A percentile compares a stretch with the other conserved stretches of the same genome.
Conservation (phyloP, 2,329 filamentous ascomycete genomes). For the Fusarium sp. region DNA sequence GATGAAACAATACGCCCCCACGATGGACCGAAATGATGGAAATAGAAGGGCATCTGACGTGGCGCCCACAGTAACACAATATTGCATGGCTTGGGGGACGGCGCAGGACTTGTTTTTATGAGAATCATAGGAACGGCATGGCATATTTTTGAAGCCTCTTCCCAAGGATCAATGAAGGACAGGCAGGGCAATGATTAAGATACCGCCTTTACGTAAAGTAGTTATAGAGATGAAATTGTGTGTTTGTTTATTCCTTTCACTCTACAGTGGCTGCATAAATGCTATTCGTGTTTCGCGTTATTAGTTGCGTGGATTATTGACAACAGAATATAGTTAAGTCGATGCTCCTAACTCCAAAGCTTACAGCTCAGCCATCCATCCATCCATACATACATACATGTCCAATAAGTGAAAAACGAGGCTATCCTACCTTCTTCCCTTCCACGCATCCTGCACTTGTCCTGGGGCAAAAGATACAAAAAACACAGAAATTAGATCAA, state of each 20-base stretch:
- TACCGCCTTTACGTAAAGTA: slow-evolving; percentile 36
- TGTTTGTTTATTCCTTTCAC: slow-evolving; percentile 1
- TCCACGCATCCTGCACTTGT: not conserved
- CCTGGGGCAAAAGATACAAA: not conserved
- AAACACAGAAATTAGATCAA: not conserved
- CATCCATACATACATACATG: slow-evolving; percentile 6
- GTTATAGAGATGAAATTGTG: slow-evolving; percentile 42
- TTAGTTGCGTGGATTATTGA: not conserved
- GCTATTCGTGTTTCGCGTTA: not conserved
- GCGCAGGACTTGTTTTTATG: slow-evolving; percentile 35
- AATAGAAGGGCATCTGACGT: slow-evolving; percentile 38
- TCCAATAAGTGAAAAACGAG: not conserved
- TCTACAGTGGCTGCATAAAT: not conserved
- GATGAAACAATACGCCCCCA: slow-evolving; percentile 37
- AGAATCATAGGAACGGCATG: slow-evolving; percentile 31
- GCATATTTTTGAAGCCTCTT: slow-evolving; percentile 22
- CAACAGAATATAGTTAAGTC: not conserved
- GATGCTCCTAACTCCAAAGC: slow-evolving; percentile 18
- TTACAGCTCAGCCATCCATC: not conserved
- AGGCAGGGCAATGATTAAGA: slow-evolving; percentile 21
- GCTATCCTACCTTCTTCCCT: not conserved
- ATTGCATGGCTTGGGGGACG: slow-evolving; percentile 40
- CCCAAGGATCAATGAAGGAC: slow-evolving; percentile 4
- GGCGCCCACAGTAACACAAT: slow-evolving; percentile 27
- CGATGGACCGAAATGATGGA: slow-evolving; percentile 36